These are phyloP conservation scores for Cyamopsis tetragonoloba DNA, from an alignment of 306 rosid species.

Conservation along the genomic window DNA sequence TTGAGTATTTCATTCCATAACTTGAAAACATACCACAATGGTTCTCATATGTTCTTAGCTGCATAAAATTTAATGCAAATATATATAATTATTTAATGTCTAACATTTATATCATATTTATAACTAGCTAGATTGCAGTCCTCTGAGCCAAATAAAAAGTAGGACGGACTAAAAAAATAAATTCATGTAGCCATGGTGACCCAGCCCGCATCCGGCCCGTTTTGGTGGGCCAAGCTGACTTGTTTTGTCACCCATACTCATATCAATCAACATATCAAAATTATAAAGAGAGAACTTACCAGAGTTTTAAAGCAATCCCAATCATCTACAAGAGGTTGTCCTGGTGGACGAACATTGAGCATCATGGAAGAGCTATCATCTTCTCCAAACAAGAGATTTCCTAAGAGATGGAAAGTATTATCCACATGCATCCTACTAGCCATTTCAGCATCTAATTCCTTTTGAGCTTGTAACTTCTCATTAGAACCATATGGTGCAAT, in stretches of 20 bases:
- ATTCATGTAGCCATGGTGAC: no score
- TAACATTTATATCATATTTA: neutral
- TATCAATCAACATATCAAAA: no score
- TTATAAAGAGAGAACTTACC: no score
- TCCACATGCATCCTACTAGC: constrained; percentile 35
- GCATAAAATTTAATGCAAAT: neutral
- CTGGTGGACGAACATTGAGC: constrained; percentile 35
- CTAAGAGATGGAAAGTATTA: constrained; percentile 26
- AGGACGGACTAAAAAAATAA: no score
- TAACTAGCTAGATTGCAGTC: no score
- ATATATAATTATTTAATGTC: neutral
- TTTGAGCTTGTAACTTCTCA: constrained; percentile 38
- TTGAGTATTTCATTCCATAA: constrained; percentile 30
- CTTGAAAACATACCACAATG: constrained; percentile 22
- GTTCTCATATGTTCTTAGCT: constrained; percentile 32
- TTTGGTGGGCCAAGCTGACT: no score
- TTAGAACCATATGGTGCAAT: constrained; percentile 36
- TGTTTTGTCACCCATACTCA: no score
- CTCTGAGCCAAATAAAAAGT: no score
- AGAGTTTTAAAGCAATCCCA: constrained; percentile 58
- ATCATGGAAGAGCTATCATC: constrained; percentile 21
- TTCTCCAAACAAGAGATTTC: constrained; percentile 42
- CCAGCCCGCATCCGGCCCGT: no score
- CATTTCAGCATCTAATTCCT: constrained; percentile 33
- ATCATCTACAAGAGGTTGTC: constrained; percentile 56